Base-by-base conservation (phyloP, 2,329 filamentous ascomycete genomes). In the Septoria petroselini region DNA sequence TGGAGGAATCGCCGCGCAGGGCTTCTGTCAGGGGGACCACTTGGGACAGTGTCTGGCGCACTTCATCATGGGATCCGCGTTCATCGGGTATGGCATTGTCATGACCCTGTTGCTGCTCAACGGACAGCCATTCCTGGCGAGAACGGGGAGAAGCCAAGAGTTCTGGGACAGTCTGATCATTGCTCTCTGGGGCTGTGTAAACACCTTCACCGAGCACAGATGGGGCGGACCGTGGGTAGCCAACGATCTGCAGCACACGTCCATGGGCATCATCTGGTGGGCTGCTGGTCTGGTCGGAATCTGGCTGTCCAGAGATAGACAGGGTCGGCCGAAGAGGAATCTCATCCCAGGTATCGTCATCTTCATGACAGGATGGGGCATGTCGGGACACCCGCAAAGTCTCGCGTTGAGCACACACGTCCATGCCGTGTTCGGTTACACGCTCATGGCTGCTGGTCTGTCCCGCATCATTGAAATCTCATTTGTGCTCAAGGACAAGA, bases 241-340 rank as follows among this genome's bases (percentile, higher is more conserved):
- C 70, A 97, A 96, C 65, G 93, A 98, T 69, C 82, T 95, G 73
- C 91, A 98, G 69, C 93, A 98, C 70, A 98, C 93, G 0, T 88
- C 87, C n/a, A 97, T 98, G 91, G 93, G 93, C n/a, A 82, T 98
- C 55, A 83, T 98, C 43, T 98, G 93, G 93, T 98, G 91, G 91
- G 87, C 84, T 62, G 91, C 93, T 6, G 93, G 93, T 18, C 74
- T 98, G 23, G 80, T 91, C 8, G 93, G 93, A 34, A 79, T 98
- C 44, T 98, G 91, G 93, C 76, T 98, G 31, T 95, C 89, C 68
- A 81, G 82, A 55, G 88, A 85, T 66, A 82, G 88, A 49, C 83
- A 91, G 56, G 91, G 93, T 43, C 78, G 82, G 34, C 91, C 93
- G 7, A 90, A 91, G 76, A 82, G 93, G 60, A 98, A 98, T 72